These are phyloP conservation scores for Citrus maxima DNA, from an alignment of 345 rosid genomes.

Conservation along the genomic window DNA sequence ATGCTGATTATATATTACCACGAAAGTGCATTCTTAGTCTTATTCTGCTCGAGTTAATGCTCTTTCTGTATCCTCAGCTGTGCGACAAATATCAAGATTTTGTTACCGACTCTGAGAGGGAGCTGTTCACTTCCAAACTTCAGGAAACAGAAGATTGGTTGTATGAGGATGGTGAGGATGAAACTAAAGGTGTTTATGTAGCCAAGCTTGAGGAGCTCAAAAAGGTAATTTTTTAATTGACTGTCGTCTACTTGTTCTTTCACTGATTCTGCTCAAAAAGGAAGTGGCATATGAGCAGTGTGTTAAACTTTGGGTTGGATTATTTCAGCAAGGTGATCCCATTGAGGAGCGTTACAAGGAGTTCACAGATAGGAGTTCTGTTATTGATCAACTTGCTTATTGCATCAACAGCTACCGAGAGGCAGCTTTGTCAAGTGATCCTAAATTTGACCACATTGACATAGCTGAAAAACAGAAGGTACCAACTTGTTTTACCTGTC, in stretches of 20 bases:
- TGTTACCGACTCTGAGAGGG: slow-evolving; percentile 64
- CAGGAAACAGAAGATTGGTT: slow-evolving; percentile 96
- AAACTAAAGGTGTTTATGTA: slow-evolving; percentile 92
- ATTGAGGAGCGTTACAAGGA: slow-evolving; percentile 84
- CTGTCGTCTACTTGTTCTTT: not conserved
- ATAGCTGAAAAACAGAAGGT: slow-evolving; percentile 88
- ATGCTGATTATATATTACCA: not conserved
- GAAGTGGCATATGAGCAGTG: not conserved
- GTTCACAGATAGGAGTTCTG: slow-evolving; percentile 60
- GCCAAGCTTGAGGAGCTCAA: slow-evolving; percentile 95
- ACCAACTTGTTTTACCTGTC: not conserved
- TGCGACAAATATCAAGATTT: slow-evolving; percentile 75
- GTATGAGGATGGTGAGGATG: slow-evolving; percentile 99
- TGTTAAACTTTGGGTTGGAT: not conserved
- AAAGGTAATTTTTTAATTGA: slow-evolving; percentile 45
- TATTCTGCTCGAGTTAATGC: slow-evolving; percentile 1
- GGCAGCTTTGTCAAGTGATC: slow-evolving; percentile 70
- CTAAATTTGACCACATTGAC: slow-evolving; percentile 96
- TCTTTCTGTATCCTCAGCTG: slow-evolving; percentile 47
- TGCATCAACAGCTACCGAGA: slow-evolving; percentile 89
- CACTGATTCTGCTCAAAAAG: not conserved
- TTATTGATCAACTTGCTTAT: slow-evolving; percentile 63
- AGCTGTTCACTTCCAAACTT: slow-evolving; percentile 54
- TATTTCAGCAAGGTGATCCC: slow-evolving; percentile 84
- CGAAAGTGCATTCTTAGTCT: not conserved